phyloP scores from a whole-genome alignment of 1,284 basidiomycete genomes.

The Sanghuangporus weigelae region DNA sequence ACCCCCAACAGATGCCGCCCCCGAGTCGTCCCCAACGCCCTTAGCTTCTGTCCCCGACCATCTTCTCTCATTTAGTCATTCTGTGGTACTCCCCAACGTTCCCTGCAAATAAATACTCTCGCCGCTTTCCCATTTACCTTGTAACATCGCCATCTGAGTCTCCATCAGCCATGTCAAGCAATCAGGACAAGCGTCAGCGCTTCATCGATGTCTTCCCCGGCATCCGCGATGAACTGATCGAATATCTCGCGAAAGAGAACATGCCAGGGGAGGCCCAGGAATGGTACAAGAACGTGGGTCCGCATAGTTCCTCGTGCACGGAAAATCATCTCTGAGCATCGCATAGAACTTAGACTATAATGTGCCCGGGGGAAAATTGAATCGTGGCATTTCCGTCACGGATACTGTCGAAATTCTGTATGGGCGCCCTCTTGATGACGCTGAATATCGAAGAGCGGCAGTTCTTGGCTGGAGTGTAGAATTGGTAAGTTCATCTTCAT shows the following conservation, averaged over 20 bases:
- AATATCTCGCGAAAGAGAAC: constrained; percentile 42
- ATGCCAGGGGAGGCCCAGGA: constrained; percentile 61
- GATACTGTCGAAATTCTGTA: constrained; percentile 91
- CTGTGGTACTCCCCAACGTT: not conserved
- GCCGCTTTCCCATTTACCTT: not conserved
- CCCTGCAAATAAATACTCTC: not conserved
- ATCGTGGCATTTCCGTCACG: constrained; percentile 91
- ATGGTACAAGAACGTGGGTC: constrained; percentile 55
- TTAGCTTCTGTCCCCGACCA: not conserved
- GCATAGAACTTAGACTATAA: constrained; percentile 88
- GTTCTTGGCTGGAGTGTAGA: constrained; percentile 96
- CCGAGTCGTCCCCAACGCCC: too few species aligned
- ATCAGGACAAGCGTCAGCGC: constrained; percentile 22
- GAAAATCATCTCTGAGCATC: not conserved
- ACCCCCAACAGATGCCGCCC: too few species aligned
- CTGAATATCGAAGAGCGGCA: constrained; percentile 88
- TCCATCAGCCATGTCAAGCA: not conserved
- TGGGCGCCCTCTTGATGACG: constrained; percentile 60
- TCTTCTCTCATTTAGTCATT: not conserved
- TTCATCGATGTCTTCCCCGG: constrained; percentile 28
- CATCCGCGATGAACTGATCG: constrained; percentile 34
- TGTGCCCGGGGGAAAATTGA: constrained; percentile 94
- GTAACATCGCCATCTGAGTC: not conserved
- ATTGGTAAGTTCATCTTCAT: constrained; percentile 53
- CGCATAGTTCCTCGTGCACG: not conserved